These are phyloP conservation scores for Calonectria pauciramosa DNA, from an alignment of 2,329 filamentous ascomycete species.

Conservation along the genomic window DNA sequence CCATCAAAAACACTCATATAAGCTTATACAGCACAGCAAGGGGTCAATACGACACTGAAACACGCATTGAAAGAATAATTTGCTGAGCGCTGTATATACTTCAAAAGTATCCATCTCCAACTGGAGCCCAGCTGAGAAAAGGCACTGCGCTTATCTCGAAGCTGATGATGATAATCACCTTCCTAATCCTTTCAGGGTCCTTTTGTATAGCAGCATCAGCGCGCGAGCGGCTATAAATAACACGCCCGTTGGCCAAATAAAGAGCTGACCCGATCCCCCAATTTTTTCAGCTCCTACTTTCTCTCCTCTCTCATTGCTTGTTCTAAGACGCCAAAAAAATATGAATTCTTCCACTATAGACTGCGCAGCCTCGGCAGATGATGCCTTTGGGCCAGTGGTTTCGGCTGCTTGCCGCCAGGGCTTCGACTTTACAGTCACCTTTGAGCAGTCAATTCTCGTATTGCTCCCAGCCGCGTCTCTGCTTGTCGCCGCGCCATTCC, in stretches of 20 bases:
- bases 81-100: not conserved
- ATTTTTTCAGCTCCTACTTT: not conserved
- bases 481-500: slow-evolving; percentile 49
- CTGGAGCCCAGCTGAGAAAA: not conserved
- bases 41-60: not conserved
- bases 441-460: slow-evolving; percentile 55
- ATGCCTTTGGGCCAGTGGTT: slow-evolving; percentile 44
- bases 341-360: slow-evolving; percentile 42
- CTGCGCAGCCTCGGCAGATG: slow-evolving; percentile 42
- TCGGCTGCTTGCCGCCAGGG: slow-evolving; percentile 52
- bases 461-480: slow-evolving; percentile 49
- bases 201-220: slow-evolving; percentile 16
- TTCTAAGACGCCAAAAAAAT: not conserved
- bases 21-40: not conserved
- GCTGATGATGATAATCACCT: slow-evolving; percentile 28
- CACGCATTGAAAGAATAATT: not conserved
- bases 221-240: not conserved
- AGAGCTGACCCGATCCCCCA: not conserved
- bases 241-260: not conserved
- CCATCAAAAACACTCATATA: not conserved
- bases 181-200: slow-evolving; percentile 29
- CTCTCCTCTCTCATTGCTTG: slow-evolving; percentile 6
- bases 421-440: slow-evolving; percentile 66
- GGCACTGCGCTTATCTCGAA: not conserved
- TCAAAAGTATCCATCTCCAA: not conserved